Percentiles rank a stretch among this genome's conserved stretches.
Evolutionary conservation across 2,329 filamentous ascomycete species (phyloP).

Genomic region (Apiospora kogelbergensis): DNA sequence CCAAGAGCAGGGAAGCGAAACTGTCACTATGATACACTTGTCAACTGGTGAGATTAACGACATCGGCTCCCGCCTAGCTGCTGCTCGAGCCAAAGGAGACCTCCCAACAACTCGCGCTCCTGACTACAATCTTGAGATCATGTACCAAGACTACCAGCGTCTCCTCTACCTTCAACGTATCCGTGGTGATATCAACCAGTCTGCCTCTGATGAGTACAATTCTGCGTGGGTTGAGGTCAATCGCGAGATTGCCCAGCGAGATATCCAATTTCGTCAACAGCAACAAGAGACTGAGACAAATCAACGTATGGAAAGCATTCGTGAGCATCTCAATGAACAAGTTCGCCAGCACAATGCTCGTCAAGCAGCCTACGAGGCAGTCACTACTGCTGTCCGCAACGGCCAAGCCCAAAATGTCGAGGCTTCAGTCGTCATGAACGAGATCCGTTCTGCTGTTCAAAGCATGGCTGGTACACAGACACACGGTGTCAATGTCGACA

Average conservation of each 20-base stretch:
- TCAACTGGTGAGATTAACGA: slow-evolving; percentile 7
- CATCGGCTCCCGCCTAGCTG: slow-evolving; percentile 18
- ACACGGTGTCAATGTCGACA: not conserved
- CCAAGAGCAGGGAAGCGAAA: not conserved
- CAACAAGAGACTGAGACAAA: slow-evolving; percentile 22
- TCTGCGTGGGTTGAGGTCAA: slow-evolving; percentile 32
- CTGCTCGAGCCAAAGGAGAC: slow-evolving; percentile 31
- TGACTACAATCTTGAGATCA: slow-evolving; percentile 23
- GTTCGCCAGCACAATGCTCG: slow-evolving; percentile 29
- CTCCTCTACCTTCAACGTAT: slow-evolving; percentile 30
- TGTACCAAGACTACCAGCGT: slow-evolving; percentile 32
- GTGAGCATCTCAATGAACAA: slow-evolving; percentile 26
- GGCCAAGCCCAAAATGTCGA: slow-evolving; percentile 14
- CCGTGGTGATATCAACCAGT: slow-evolving; percentile 18
- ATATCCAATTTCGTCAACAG: slow-evolving; percentile 25
- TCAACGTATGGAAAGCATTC: slow-evolving; percentile 23
- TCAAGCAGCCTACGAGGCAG: slow-evolving; percentile 32
- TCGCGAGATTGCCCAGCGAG: slow-evolving; percentile 36
- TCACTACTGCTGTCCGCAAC: slow-evolving; percentile 40
- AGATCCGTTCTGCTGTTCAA: slow-evolving; percentile 27
- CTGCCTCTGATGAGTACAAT: slow-evolving; percentile 23
- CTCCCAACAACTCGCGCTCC: slow-evolving; percentile 33
- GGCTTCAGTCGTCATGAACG: slow-evolving; percentile 17
- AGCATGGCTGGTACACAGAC: slow-evolving; percentile 37
- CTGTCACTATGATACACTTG: slow-evolving; percentile 4